Evolutionary conservation across 1,284 basidiomycete genomes (phyloP).

Genomic region (Schizophyllum amplum): DNA sequence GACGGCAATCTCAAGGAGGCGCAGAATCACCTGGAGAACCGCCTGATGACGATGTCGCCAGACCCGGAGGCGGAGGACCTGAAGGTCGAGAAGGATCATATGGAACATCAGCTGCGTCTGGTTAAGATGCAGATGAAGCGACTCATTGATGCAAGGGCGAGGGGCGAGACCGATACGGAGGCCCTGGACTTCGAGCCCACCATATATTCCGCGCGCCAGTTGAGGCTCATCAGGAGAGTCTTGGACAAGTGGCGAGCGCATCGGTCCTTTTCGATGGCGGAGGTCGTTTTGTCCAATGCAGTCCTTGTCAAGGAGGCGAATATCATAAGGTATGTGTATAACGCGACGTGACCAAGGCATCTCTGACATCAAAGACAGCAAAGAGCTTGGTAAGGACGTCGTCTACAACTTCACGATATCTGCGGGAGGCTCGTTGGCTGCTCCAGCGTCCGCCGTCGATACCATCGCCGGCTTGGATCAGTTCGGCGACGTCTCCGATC

Average conservation of each 20-base stretch:
- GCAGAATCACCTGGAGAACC: slow-evolving; percentile 64
- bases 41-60: slow-evolving; percentile 59
- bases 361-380: too few species aligned
- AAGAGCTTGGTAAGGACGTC: slow-evolving; percentile 79
- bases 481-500: slow-evolving; percentile 88
- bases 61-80: slow-evolving; percentile 75
- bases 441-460: slow-evolving; percentile 79
- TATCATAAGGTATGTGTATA: slow-evolving; percentile 89
- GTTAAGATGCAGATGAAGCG: slow-evolving; percentile 81
- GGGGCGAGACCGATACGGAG: slow-evolving; percentile 62
- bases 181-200: slow-evolving; percentile 64
- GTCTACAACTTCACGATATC: slow-evolving; percentile 90
- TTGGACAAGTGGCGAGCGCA: slow-evolving; percentile 81
- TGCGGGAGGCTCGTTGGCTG: slow-evolving; percentile 73
- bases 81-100: slow-evolving; percentile 83
- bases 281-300: slow-evolving; percentile 79
- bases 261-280: slow-evolving; percentile 87
- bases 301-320: slow-evolving; percentile 92
- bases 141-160: slow-evolving; percentile 70
- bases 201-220: slow-evolving; percentile 73
- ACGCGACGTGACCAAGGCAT: too few species aligned
- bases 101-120: slow-evolving; percentile 79
- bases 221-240: slow-evolving; percentile 73
- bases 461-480: slow-evolving; percentile 84
- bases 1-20: slow-evolving; percentile 59